Conservation (phyloP, 768 basidiomycete genomes). For the Termitomyces titanicus region DNA sequence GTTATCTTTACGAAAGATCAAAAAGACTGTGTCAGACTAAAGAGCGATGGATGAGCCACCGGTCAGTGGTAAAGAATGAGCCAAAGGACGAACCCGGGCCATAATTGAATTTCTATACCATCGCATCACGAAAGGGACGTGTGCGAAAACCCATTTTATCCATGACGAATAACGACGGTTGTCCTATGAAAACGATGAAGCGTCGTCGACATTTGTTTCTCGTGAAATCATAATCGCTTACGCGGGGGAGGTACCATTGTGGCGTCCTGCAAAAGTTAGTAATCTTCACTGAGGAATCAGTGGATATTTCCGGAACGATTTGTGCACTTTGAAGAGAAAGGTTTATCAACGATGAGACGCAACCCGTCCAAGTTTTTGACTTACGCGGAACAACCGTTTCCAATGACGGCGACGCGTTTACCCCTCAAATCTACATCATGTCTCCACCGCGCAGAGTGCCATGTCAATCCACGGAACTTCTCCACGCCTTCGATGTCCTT, state of each 20-base stretch:
- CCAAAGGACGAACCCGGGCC: constrained; percentile 34
- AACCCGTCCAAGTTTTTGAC: constrained; percentile 15
- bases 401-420: constrained; percentile 57
- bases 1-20: constrained; percentile 40
- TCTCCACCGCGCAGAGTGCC: constrained; percentile 56
- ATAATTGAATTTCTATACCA: constrained; percentile 45
- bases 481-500: constrained; percentile 39
- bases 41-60: background rate
- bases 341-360: background rate
- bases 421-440: constrained; percentile 48
- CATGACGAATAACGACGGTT: constrained; percentile 39
- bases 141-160: constrained; percentile 50
- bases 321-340: constrained; percentile 43
- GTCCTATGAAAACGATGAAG: constrained; percentile 19
- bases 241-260: constrained; percentile 53
- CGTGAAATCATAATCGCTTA: constrained; percentile 23
- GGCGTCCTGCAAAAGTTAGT: constrained; percentile 60
- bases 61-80: background rate
- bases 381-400: constrained; percentile 60
- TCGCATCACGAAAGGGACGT: constrained; percentile 48
- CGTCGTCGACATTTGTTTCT: background rate
- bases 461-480: constrained; percentile 44
- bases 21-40: constrained; percentile 34
- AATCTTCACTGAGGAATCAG: constrained; percentile 45
- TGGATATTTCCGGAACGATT: constrained; percentile 50